A percentile compares a stretch with the other conserved stretches of the same genome.
Evolutionary conservation across 2,329 filamentous ascomycete genomes (phyloP).

Genomic region (Cryphonectria naterciae): DNA sequence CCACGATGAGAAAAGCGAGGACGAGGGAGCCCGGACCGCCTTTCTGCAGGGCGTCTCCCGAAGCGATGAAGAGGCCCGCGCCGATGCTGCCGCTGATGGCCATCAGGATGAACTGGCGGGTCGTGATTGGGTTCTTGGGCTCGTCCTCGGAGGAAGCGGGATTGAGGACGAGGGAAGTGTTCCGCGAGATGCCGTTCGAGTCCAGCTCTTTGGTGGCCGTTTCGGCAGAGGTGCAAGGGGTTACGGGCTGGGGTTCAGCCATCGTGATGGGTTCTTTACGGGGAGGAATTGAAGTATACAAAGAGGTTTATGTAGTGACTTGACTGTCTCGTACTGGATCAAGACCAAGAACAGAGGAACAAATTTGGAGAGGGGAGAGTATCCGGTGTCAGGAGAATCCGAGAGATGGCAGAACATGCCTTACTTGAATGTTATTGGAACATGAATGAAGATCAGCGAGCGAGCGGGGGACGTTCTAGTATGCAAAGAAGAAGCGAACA

Average conservation of each 20-base stretch:
- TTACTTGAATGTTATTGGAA: not conserved
- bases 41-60: constrained; percentile 37
- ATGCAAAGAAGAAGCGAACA: no score
- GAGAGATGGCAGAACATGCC: not conserved
- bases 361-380: no score
- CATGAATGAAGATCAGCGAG: no score
- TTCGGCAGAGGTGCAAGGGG: not conserved
- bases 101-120: constrained; percentile 43
- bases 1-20: constrained; percentile 39
- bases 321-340: not conserved
- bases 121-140: constrained; percentile 34
- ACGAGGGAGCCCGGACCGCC: constrained; percentile 40
- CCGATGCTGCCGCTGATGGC: constrained; percentile 43
- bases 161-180: not conserved
- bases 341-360: not conserved
- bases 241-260: not conserved
- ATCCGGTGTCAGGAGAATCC: not conserved
- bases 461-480: no score
- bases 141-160: not conserved
- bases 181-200: not conserved
- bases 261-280: not conserved
- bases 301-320: not conserved
- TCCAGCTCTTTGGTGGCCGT: not conserved
- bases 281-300: not conserved
- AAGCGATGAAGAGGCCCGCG: constrained; percentile 42